Percentiles rank a stretch among this genome's conserved stretches.
These are phyloP conservation scores for Dactylellina haptotyla DNA, from an alignment of 2,329 filamentous ascomycete species.

Conservation along the genomic window DNA sequence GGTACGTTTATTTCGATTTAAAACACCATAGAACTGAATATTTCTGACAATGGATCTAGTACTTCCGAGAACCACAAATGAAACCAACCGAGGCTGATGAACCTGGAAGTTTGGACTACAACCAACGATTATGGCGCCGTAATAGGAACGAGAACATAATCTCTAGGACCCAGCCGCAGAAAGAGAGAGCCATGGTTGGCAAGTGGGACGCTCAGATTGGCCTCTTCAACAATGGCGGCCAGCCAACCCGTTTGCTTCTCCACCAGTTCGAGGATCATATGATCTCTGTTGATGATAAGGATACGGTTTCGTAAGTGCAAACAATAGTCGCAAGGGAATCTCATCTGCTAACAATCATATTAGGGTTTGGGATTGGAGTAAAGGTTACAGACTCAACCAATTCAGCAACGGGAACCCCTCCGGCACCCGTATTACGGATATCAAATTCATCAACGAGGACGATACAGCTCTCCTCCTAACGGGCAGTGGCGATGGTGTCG, in stretches of 20 bases:
- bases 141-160: slow-evolving; percentile 93
- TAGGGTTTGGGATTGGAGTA: slow-evolving; percentile 91
- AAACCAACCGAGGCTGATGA: slow-evolving; percentile 94
- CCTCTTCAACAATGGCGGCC: slow-evolving; percentile 87
- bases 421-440: slow-evolving; percentile 90
- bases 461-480: slow-evolving; percentile 95
- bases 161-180: slow-evolving; percentile 89
- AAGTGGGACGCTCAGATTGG: slow-evolving; percentile 86
- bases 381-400: slow-evolving; percentile 76
- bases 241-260: slow-evolving; percentile 92
- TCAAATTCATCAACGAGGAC: slow-evolving; percentile 98
- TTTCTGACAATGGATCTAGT: slow-evolving; percentile 64
- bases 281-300: slow-evolving; percentile 89
- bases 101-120: slow-evolving; percentile 94
- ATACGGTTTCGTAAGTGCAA: slow-evolving; percentile 74
- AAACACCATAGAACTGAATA: slow-evolving; percentile 16
- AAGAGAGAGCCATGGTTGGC: slow-evolving; percentile 83
- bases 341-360: slow-evolving; percentile 41
- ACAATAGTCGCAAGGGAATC: background rate
- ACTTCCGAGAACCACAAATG: slow-evolving; percentile 99
- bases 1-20: slow-evolving; percentile 59
- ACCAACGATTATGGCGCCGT: slow-evolving; percentile 89
- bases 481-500: slow-evolving; percentile 91
- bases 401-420: slow-evolving; percentile 95
- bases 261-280: slow-evolving; percentile 98